Conservation (phyloP, 2,329 filamentous ascomycete species). For the Cercospora sp. region DNA sequence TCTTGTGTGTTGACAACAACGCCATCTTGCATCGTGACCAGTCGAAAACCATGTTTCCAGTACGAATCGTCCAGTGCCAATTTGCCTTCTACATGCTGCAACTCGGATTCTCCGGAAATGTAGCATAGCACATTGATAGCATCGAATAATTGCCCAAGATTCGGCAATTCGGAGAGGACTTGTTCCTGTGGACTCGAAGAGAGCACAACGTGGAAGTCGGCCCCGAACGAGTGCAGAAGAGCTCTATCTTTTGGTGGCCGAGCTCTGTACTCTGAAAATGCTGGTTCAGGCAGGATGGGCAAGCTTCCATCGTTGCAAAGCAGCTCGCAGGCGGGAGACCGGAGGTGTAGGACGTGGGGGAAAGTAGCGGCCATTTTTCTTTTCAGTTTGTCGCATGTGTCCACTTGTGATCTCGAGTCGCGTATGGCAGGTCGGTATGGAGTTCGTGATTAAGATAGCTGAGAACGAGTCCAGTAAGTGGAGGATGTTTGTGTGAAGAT, state of each 20-base stretch:
- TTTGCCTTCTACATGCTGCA: not conserved
- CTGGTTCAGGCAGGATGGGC: not conserved
- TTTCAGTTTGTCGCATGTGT: not conserved
- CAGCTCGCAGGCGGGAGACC: conserved; percentile 1
- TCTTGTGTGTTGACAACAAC: not conserved
- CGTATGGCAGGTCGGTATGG: not conserved
- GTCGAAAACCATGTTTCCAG: not conserved
- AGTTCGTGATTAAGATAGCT: not conserved
- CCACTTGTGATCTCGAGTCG: not conserved
- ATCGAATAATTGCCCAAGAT: not conserved
- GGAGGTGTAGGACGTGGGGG: not conserved
- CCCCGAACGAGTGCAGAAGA: not conserved
- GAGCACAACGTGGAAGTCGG: not conserved
- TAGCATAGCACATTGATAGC: not conserved
- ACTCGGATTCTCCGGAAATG: not conserved
- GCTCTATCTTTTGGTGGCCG: not conserved
- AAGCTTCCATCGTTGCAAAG: not conserved
- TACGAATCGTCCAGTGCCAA: not conserved
- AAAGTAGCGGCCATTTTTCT: not conserved
- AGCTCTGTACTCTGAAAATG: not conserved
- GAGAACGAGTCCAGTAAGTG: not conserved
- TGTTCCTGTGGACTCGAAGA: not conserved
- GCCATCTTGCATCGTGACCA: not conserved
- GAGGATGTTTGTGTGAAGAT: not conserved
- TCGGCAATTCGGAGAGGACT: not conserved